Percentiles rank a stretch among this genome's conserved stretches.
These are phyloP conservation scores for Penicillium crustosum DNA, from an alignment of 2,329 filamentous ascomycete species.

Conservation along the genomic window DNA sequence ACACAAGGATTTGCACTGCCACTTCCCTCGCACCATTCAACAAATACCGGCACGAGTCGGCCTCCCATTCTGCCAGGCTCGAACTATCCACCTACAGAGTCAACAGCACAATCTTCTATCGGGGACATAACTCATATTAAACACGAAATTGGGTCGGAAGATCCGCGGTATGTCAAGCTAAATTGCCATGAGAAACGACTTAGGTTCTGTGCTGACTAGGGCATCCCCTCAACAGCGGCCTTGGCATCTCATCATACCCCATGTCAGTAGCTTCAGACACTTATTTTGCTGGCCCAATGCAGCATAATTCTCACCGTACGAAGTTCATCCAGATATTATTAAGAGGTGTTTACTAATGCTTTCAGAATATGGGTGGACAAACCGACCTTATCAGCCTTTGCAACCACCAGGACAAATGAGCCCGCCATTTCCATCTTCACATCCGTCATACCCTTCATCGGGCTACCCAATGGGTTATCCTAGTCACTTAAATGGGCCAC, in stretches of 20 bases:
- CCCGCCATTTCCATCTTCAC: slow-evolving; percentile 27
- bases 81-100: slow-evolving; percentile 5
- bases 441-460: slow-evolving; percentile 24
- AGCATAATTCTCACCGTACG: slow-evolving; percentile 35
- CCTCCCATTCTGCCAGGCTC: slow-evolving; percentile 8
- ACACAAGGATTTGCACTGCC: slow-evolving; percentile 4
- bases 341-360: slow-evolving; percentile 16
- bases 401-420: slow-evolving; percentile 32
- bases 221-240: slow-evolving; percentile 12
- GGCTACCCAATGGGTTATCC: slow-evolving; percentile 30
- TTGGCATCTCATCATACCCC: slow-evolving; percentile 20
- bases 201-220: slow-evolving; percentile 1
- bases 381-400: slow-evolving; percentile 30
- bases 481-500: slow-evolving; percentile 21
- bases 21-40: slow-evolving; percentile 13
- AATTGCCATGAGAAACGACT: not conserved
- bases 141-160: slow-evolving; percentile 9
- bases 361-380: slow-evolving; percentile 34
- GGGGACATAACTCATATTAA: slow-evolving; percentile 3
- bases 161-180: slow-evolving; percentile 13
- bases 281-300: slow-evolving; percentile 30
- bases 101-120: slow-evolving; percentile 10
- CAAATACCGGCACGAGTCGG: slow-evolving; percentile 8
- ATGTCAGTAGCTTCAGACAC: slow-evolving; percentile 26
- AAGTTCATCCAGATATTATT: not conserved